phyloP scores from a whole-genome alignment of 2,329 filamentous ascomycete genomes.

The Hypoxylon sp. region DNA sequence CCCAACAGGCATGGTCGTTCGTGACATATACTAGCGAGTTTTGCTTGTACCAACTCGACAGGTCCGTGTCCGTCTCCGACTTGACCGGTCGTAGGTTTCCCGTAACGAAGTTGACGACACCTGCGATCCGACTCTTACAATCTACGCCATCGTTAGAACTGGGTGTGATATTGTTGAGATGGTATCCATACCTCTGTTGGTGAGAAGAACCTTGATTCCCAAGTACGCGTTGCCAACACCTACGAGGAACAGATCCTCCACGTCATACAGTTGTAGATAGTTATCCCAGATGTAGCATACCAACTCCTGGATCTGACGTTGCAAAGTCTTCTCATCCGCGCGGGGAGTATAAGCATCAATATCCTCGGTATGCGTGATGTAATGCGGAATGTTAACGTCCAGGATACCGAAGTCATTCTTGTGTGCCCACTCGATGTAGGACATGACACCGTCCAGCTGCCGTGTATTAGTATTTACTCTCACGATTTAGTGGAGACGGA shows the following conservation, averaged over 20 bases:
- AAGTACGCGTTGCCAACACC: slow-evolving; percentile 92
- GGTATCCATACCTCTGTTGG: slow-evolving; percentile 74
- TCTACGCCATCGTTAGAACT: slow-evolving; percentile 57
- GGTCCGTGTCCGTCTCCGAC: slow-evolving; percentile 80
- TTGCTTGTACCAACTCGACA: slow-evolving; percentile 86
- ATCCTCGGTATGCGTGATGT: slow-evolving; percentile 76
- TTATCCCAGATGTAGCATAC: slow-evolving; percentile 96
- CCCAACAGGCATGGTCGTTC: slow-evolving; percentile 82
- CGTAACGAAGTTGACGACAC: slow-evolving; percentile 85
- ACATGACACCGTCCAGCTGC: slow-evolving; percentile 84
- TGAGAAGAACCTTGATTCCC: slow-evolving; percentile 85
- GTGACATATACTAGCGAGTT: slow-evolving; percentile 86
- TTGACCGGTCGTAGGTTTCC: slow-evolving; percentile 83
- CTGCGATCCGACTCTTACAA: slow-evolving; percentile 77
- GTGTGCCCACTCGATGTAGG: slow-evolving; percentile 88
- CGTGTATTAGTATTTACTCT: slow-evolving; percentile 48
- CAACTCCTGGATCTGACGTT: slow-evolving; percentile 78
- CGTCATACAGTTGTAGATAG: slow-evolving; percentile 85
- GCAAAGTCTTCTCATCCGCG: slow-evolving; percentile 63
- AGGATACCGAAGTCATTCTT: slow-evolving; percentile 85
- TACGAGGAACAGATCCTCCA: slow-evolving; percentile 84
- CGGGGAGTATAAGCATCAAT: slow-evolving; percentile 64
- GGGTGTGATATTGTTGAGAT: neutral
- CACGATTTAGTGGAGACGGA: neutral
- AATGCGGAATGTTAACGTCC: slow-evolving; percentile 90